Conservation (phyloP, 371 early-diverging fungal species). For the Blakeslea trispora region DNA sequence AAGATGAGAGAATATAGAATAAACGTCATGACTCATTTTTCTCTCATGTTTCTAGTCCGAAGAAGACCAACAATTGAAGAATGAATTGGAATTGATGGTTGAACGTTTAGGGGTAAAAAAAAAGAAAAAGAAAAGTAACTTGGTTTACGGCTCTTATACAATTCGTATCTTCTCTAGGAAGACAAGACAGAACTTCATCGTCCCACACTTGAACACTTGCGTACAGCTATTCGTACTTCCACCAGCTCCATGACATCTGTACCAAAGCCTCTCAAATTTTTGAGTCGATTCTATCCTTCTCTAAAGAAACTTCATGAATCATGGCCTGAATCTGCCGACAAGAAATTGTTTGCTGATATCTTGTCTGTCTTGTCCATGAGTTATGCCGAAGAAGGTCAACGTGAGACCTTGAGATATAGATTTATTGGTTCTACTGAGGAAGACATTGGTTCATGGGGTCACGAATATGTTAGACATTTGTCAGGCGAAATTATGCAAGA, state of each 20-base stretch:
- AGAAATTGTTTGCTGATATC: constrained; percentile 90
- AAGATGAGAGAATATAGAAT: constrained; percentile 1
- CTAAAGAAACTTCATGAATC: constrained; percentile 69
- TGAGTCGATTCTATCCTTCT: constrained; percentile 83
- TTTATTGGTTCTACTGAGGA: constrained; percentile 77
- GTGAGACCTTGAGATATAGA: constrained; percentile 85
- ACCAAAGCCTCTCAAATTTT: constrained; percentile 96
- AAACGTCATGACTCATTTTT: background rate
- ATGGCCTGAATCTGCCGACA: constrained; percentile 80
- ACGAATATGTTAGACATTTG: constrained; percentile 96
- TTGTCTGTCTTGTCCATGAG: constrained; percentile 96
- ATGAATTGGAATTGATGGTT: constrained; percentile 92
- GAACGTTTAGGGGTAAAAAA: constrained; percentile 78
- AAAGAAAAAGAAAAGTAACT: too few relatives aligned
- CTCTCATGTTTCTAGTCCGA: constrained; percentile 70
- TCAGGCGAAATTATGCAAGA: constrained; percentile 92
- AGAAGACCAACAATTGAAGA: constrained; percentile 92
- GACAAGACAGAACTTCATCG: constrained; percentile 72
- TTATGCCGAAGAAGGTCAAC: constrained; percentile 82
- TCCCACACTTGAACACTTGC: constrained; percentile 85
- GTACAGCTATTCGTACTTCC: constrained; percentile 88
- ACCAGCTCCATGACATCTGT: constrained; percentile 98
- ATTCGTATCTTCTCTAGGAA: constrained; percentile 52
- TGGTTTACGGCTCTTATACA: too few relatives aligned
- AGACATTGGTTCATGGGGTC: constrained; percentile 95